A percentile compares a stretch with the other conserved stretches of the same genome.
These are phyloP conservation scores for Ogataea nonfermentans DNA, from an alignment of 805 yeast genomes.

Conservation along the genomic window DNA sequence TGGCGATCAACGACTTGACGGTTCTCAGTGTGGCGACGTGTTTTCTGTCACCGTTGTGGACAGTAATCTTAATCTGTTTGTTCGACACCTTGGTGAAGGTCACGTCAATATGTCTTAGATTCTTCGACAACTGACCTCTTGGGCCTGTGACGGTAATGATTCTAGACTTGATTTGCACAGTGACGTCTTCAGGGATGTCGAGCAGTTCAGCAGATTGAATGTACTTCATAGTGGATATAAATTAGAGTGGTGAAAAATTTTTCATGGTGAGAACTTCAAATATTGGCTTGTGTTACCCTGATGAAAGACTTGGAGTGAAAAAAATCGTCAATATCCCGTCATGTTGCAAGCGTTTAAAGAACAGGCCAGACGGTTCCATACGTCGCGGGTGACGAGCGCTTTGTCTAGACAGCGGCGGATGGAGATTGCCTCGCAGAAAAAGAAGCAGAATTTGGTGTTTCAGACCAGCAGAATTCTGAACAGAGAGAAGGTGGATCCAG, in stretches of 20 bases:
- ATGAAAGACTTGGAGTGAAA: too few relatives aligned
- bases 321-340: neutral
- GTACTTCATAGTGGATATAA: constrained; percentile 48
- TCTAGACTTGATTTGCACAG: constrained; percentile 89
- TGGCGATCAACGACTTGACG: constrained; percentile 89
- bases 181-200: constrained; percentile 86
- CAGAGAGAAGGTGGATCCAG: constrained; percentile 68
- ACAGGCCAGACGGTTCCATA: constrained; percentile 14
- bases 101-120: constrained; percentile 91
- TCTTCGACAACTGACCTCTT: constrained; percentile 90
- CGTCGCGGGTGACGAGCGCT: constrained; percentile 9
- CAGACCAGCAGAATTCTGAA: constrained; percentile 14
- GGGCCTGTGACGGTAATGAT: constrained; percentile 90
- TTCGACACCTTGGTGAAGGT: constrained; percentile 78
- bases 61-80: constrained; percentile 79
- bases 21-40: constrained; percentile 99
- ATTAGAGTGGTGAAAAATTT: constrained; percentile 4
- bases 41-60: constrained; percentile 99
- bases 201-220: constrained; percentile 57
- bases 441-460: constrained; percentile 18
- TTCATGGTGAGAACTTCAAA: neutral
- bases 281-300: too few relatives aligned
- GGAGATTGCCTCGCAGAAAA: constrained; percentile 16
- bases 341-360: constrained; percentile 6
- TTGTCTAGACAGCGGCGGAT: constrained; percentile 15